A percentile compares a stretch with the other conserved stretches of the same genome.
Conservation (phyloP, 2,329 filamentous ascomycete genomes). For the Diaporthe sp. region DNA sequence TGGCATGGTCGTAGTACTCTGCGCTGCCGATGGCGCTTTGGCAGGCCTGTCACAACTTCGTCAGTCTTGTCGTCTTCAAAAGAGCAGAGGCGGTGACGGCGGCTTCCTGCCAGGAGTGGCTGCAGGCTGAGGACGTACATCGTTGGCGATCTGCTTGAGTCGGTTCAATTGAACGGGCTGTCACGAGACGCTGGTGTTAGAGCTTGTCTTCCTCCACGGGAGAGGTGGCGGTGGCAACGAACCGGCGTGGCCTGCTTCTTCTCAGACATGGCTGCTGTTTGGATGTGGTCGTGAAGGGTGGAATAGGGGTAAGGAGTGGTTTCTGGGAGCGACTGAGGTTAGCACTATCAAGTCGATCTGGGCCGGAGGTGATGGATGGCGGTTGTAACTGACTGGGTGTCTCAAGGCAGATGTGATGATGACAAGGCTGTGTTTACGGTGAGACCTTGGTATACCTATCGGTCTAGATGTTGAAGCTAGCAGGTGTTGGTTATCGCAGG, state of each 20-base stretch:
- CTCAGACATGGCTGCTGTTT: conserved; percentile 38
- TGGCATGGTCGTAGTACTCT: conserved; percentile 88
- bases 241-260: conserved; percentile 41
- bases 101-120: conserved; percentile 16
- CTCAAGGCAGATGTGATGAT: not conserved
- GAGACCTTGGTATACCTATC: not conserved
- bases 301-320: conserved; percentile 37
- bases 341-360: not conserved
- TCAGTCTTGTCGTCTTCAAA: conserved; percentile 2
- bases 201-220: not conserved
- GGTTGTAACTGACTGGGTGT: conserved; percentile 21
- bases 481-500: not conserved
- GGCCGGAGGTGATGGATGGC: not conserved
- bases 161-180: conserved; percentile 83
- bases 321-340: conserved; percentile 2
- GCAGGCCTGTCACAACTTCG: conserved; percentile 76
- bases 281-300: not conserved
- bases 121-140: conserved; percentile 68
- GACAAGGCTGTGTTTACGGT: not conserved
- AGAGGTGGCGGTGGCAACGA: not conserved
- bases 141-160: conserved; percentile 87
- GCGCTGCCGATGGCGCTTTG: conserved; percentile 80
- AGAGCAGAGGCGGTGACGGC: not conserved
- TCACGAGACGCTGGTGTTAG: conserved; percentile 31
- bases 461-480: not conserved